Percentiles rank a stretch among this genome's conserved stretches.
phyloP scores from a whole-genome alignment of 1,284 basidiomycete genomes.

The Ustilago nuda region DNA sequence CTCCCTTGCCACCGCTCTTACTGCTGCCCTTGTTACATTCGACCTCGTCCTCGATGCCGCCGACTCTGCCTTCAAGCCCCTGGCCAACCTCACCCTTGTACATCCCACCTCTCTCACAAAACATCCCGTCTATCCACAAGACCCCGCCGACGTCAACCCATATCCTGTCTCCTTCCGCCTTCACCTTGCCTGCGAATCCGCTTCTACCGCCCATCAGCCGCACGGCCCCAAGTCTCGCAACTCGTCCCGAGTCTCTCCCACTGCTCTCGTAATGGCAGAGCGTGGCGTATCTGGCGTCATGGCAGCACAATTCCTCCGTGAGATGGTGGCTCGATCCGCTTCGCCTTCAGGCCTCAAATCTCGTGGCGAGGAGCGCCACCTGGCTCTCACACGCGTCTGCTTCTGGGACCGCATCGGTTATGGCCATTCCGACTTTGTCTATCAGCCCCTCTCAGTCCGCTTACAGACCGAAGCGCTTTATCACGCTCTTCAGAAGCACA shows the following conservation, averaged over 20 bases:
- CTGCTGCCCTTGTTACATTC: slow-evolving; percentile 45
- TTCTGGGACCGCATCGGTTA: slow-evolving; percentile 59
- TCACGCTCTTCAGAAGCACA: slow-evolving; percentile 36
- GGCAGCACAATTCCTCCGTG: slow-evolving; percentile 51
- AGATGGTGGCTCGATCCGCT: slow-evolving; percentile 46
- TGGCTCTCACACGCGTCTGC: slow-evolving; percentile 49
- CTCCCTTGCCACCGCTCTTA: slow-evolving; percentile 27
- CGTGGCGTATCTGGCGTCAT: slow-evolving; percentile 50
- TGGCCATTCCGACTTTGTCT: slow-evolving; percentile 53
- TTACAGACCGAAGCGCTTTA: slow-evolving; percentile 44
- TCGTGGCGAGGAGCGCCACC: slow-evolving; percentile 50
- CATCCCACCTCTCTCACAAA: slow-evolving; percentile 35
- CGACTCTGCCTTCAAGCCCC: slow-evolving; percentile 47
- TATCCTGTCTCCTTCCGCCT: slow-evolving; percentile 49
- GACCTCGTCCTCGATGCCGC: slow-evolving; percentile 53
- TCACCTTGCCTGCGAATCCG: slow-evolving; percentile 50
- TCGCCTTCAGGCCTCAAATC: slow-evolving; percentile 3
- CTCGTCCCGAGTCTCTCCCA: slow-evolving; percentile 26
- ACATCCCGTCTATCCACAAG: slow-evolving; percentile 37
- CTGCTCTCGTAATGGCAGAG: slow-evolving; percentile 59
- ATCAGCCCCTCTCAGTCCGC: slow-evolving; percentile 31
- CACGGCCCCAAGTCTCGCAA: slow-evolving; percentile 13
- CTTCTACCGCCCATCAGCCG: slow-evolving; percentile 25
- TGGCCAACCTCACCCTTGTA: slow-evolving; percentile 50
- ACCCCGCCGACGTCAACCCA: slow-evolving; percentile 41